Conservation (phyloP, 2,329 filamentous ascomycete species). For the Nemania diffusa region DNA sequence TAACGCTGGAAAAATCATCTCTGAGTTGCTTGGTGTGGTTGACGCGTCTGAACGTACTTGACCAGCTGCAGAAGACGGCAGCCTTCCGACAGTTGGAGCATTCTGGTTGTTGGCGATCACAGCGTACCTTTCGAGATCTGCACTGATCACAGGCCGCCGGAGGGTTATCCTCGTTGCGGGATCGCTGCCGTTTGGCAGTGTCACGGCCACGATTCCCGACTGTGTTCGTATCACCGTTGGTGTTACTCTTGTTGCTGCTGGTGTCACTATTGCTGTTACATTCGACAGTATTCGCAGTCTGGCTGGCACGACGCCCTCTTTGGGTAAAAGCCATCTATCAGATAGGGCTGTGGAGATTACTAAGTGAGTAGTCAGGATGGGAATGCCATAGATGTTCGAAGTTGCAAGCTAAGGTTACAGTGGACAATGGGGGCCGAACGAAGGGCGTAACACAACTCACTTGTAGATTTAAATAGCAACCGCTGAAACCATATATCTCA, state of each 20-base stretch:
- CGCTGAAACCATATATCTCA: constrained; percentile 5
- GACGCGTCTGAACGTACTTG: constrained; percentile 19
- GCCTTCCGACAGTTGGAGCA: constrained; percentile 14
- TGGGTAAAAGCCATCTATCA: constrained; percentile 20
- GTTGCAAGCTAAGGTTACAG: constrained; percentile 6
- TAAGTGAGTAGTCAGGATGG: neutral
- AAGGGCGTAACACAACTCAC: neutral
- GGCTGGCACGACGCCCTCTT: constrained; percentile 13
- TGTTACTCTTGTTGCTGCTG: constrained; percentile 16
- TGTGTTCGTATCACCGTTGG: neutral
- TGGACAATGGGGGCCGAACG: neutral
- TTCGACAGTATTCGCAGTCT: constrained; percentile 11
- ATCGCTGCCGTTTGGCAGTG: constrained; percentile 11
- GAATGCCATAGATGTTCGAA: constrained; percentile 3
- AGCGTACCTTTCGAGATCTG: constrained; percentile 24
- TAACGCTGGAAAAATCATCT: constrained; percentile 24
- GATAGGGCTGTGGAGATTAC: neutral
- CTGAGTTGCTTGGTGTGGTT: constrained; percentile 25
- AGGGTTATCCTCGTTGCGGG: constrained; percentile 23
- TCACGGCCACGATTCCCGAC: constrained; percentile 13
- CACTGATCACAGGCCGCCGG: constrained; percentile 27
- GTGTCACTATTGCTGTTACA: constrained; percentile 19
- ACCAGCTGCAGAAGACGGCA: constrained; percentile 6
- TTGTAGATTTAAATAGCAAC: constrained; percentile 2
- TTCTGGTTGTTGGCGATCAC: constrained; percentile 22